These are phyloP conservation scores for Diplodia mutila DNA, from an alignment of 2,329 filamentous ascomycete species.

Conservation along the genomic window DNA sequence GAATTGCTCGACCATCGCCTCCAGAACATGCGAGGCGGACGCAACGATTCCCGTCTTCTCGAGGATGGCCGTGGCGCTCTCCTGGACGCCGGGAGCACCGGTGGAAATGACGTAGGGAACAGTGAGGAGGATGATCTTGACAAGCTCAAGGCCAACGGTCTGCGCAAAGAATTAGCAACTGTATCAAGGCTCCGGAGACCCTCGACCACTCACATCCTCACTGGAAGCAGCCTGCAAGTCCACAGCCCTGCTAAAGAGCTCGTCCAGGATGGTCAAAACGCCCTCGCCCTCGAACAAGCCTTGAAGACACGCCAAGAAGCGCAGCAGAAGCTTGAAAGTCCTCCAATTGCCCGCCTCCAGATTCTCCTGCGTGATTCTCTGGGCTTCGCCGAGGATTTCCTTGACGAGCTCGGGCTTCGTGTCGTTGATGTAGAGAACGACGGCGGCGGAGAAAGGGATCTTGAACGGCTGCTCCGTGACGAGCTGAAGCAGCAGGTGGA, in stretches of 20 bases:
- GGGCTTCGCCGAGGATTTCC: slow-evolving; percentile 69
- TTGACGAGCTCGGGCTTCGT: slow-evolving; percentile 74
- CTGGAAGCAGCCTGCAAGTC: slow-evolving; percentile 91
- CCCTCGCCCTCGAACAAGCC: slow-evolving; percentile 80
- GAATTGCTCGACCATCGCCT: slow-evolving; percentile 85
- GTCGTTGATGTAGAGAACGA: slow-evolving; percentile 78
- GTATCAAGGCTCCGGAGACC: neutral
- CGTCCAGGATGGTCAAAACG: slow-evolving; percentile 80
- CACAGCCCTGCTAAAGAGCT: slow-evolving; percentile 88
- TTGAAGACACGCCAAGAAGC: slow-evolving; percentile 87
- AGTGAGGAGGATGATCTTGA: slow-evolving; percentile 94
- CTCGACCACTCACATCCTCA: slow-evolving; percentile 72
- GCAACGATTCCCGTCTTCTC: slow-evolving; percentile 96
- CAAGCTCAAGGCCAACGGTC: slow-evolving; percentile 75
- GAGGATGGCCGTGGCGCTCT: slow-evolving; percentile 77
- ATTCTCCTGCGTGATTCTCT: slow-evolving; percentile 65
- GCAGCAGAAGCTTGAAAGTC: slow-evolving; percentile 85
- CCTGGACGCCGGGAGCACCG: slow-evolving; percentile 66
- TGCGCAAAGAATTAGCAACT: slow-evolving; percentile 32
- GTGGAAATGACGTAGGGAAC: slow-evolving; percentile 87
- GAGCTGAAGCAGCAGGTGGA: slow-evolving; percentile 76
- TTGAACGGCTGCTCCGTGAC: slow-evolving; percentile 92
- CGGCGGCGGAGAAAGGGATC: slow-evolving; percentile 89
- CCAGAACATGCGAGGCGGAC: slow-evolving; percentile 81
- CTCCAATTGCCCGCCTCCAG: slow-evolving; percentile 80